phyloP scores from a whole-genome alignment of 495 filamentous ascomycete genomes.

The Neurospora sp. region DNA sequence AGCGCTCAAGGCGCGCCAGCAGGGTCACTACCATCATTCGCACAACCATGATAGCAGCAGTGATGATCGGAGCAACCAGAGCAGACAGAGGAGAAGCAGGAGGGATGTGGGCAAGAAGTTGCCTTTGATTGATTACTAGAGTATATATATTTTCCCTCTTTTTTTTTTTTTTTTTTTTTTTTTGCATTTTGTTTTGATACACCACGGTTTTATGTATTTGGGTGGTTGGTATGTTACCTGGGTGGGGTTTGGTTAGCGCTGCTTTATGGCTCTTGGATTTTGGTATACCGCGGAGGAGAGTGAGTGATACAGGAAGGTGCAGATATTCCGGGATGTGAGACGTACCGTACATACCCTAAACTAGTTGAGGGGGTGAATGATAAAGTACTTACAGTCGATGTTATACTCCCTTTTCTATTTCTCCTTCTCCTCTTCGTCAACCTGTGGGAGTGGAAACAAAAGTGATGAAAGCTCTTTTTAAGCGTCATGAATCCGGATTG shows the following conservation, averaged over 20 bases:
- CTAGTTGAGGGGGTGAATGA: not conserved
- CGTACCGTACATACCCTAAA: not conserved
- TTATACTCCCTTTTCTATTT: not conserved
- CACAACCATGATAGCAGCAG: not conserved
- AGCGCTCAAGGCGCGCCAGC: conserved; percentile 58
- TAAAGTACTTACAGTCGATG: not conserved
- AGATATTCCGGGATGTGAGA: too few species aligned
- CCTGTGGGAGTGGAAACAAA: not conserved
- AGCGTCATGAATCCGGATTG: not conserved
- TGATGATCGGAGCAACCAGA: conserved; percentile 29
- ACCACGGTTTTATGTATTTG: too few species aligned
- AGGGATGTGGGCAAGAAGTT: conserved; percentile 73
- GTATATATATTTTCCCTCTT: too few species aligned
- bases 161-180: too few species aligned
- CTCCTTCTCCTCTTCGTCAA: not conserved
- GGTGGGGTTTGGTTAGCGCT: not conserved
- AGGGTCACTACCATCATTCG: conserved; percentile 25
- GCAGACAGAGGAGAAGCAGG: conserved; percentile 37
- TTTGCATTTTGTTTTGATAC: too few species aligned
- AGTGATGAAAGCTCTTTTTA: not conserved
- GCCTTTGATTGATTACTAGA: conserved; percentile 61
- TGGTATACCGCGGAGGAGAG: not conserved
- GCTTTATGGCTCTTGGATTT: not conserved
- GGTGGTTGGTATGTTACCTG: too few species aligned
- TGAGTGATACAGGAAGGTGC: too few species aligned